Percentiles rank a stretch among this genome's conserved stretches.
Conservation (phyloP, 2,329 filamentous ascomycete species). For the Botrytis porri region DNA sequence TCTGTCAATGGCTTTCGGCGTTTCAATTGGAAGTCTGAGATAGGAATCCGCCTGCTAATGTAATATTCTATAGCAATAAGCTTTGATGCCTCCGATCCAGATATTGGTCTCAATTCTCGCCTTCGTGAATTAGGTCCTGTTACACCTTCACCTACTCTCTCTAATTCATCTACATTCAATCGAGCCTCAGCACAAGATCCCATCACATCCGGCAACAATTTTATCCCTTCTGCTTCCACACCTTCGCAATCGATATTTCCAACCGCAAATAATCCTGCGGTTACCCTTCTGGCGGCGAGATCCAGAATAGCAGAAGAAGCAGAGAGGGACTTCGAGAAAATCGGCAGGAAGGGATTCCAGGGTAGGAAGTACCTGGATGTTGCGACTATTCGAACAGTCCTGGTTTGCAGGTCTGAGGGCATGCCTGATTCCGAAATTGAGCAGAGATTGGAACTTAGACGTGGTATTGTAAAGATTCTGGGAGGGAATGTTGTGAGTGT, state of each 20-base stretch:
- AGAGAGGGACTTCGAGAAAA: conserved; percentile 51
- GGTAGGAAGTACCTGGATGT: conserved; percentile 49
- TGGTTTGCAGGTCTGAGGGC: conserved; percentile 46
- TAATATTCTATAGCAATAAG: conserved; percentile 19
- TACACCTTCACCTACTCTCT: conserved; percentile 33
- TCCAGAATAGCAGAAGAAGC: conserved; percentile 61
- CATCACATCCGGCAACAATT: conserved; percentile 20
- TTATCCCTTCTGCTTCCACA: conserved; percentile 28
- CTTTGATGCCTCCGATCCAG: conserved; percentile 25
- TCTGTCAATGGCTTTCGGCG: background rate
- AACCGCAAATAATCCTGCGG: conserved; percentile 28
- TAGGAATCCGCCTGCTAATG: background rate
- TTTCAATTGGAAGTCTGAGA: background rate
- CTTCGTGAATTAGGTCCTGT: conserved; percentile 34
- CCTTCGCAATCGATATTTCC: conserved; percentile 33
- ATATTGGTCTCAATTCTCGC: conserved; percentile 28
- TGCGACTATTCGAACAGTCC: conserved; percentile 46
- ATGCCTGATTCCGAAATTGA: conserved; percentile 35
- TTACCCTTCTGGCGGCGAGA: conserved; percentile 38
- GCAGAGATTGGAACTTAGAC: conserved; percentile 43
- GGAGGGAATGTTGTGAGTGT: conserved; percentile 27
- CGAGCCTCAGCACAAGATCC: conserved; percentile 5
- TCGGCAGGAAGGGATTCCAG: conserved; percentile 37
- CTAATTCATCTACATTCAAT: conserved; percentile 34
- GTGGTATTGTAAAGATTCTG: conserved; percentile 42